A percentile compares a stretch with the other conserved stretches of the same genome.
Conservation (phyloP, 495 filamentous ascomycete species). For the Aspergillus coremiiformis region DNA sequence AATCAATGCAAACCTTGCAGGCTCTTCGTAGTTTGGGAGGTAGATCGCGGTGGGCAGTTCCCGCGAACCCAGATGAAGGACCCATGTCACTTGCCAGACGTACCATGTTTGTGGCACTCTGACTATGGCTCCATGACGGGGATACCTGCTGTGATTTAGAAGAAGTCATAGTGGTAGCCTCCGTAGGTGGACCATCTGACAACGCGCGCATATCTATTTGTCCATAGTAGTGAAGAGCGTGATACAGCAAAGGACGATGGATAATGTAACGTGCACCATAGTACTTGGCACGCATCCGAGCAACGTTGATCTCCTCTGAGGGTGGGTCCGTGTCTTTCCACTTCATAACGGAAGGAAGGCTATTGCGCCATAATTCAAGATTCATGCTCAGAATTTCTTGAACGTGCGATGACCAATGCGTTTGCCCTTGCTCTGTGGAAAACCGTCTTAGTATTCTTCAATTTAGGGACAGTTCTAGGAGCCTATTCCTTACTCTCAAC, state of each 20-base stretch:
- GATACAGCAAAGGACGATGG: constrained; percentile 69
- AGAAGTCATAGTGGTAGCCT: constrained; percentile 15
- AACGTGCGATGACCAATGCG: constrained; percentile 26
- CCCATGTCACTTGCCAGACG: constrained; percentile 34
- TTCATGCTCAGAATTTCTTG: constrained; percentile 38
- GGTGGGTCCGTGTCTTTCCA: constrained; percentile 67
- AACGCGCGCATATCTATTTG: constrained; percentile 20
- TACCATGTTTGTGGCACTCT: constrained; percentile 24
- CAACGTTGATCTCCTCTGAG: constrained; percentile 67
- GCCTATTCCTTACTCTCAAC: constrained; percentile 37
- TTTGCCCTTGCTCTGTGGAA: constrained; percentile 20
- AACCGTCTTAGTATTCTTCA: not conserved
- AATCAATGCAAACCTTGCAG: constrained; percentile 55
- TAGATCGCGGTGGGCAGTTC: constrained; percentile 19
- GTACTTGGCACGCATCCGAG: constrained; percentile 86
- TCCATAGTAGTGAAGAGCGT: constrained; percentile 48
- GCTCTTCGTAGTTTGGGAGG: constrained; percentile 39
- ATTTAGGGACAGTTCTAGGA: not conserved
- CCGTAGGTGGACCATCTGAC: constrained; percentile 28
- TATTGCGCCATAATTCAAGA: constrained; percentile 43
- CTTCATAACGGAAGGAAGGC: constrained; percentile 38
- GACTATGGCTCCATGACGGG: constrained; percentile 21
- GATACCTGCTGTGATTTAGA: constrained; percentile 30
- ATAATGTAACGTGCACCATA: constrained; percentile 89
- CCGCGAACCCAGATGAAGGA: constrained; percentile 2